Evolutionary conservation across 495 filamentous ascomycete genomes (phyloP), one percentile per base, ranked within the genome.

Genomic region (Hypomontagnella submonticulosa): DNA sequence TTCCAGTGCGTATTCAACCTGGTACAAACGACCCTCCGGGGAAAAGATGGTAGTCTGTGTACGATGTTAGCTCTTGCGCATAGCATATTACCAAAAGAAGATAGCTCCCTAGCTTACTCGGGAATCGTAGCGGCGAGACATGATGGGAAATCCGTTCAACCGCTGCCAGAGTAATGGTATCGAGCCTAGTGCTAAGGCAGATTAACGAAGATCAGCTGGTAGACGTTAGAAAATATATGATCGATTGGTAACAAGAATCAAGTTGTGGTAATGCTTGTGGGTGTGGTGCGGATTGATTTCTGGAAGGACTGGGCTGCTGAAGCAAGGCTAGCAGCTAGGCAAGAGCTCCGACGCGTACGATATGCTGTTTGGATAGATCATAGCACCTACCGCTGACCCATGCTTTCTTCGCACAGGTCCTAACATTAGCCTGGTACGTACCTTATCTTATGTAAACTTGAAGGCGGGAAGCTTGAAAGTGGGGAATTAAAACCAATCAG

Each of bases 81-180:
- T 48, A 41, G 33, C 12, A 11, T 61, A 43, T 49, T 36, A 38
- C 44, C 18, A 41, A 4, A 16, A 13, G 12, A 15, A 52, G 30
- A 16, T 42, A 53, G 59, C 68, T 56, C 18, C 48, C 41, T 40
- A 75, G 82, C 88, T 74, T 83, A 97, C 93, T 80, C 93, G 86
- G 72, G 94, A 97, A 89, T 98, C 95, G 81, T 99, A 99, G 83
- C 94, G 88, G 83, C 95, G 89, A 73, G 95, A 97, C 95, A 99
- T 99, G 74, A 34, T 73, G 75, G 57, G 56, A 41, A 44, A 42
- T 63, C 38, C 20, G 62, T 59, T 27, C 48, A 51, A 54, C 46
- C n/a, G 49, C 37, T 11, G 30, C 19, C 18, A 10, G 38, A 18
- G 46, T 44, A 23, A 32, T 42, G 10, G 13, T n/a, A 15, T 23